Base-by-base conservation (phyloP, 352 stramenopile genomes). In the Globisporangium rhizosaccharum region DNA sequence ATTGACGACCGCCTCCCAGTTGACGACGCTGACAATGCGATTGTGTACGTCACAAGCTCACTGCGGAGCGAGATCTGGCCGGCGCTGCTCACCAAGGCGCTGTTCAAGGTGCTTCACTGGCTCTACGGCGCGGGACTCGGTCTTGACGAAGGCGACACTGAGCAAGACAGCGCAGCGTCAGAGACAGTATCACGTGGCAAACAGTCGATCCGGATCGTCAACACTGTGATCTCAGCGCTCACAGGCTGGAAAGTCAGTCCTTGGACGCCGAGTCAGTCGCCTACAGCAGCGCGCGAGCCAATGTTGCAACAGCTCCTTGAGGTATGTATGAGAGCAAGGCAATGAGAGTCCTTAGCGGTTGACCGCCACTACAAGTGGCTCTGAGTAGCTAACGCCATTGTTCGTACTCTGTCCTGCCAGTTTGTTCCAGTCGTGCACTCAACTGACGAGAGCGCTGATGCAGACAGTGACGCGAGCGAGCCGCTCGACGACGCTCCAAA, bases 31-130 rank as follows among this genome's bases (percentile, higher is more conserved):
- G 71, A 67, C 4, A 71, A 86, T 30, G 18, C 18, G 15, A 75
- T 90, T 20, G 54, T 76, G 3, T 75, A 84, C 55, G 54, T 90
- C 9, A 70, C 75, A 20, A 94, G 80, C 58, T 78, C 75, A 0
- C 70, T 83, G 68, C 62, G 61, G 56, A 80, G 58, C 52, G 84
- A 94, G 53, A 71, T 94, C 8, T 94, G 84, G 84, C 68, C 80
- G 3, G 62, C 70, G 15, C 67, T 92, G 41, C 56, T 91, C 10
- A 73, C 77, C 12, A 92, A 94, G 49, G 82, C 82, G 12, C 56
- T 94, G n/a, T 71, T 73, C 59, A 94, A 91, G 73, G 76, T 86
- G 12, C 55, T 74, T 39, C 59, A 72, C 26, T 94, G 80, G 78
- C 48, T 85, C 23, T 62, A 39, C 33, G 33, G 33, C 33, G 33